phyloP scores from a whole-genome alignment of 352 stramenopile species.

The Globisporangium emineosum region DNA sequence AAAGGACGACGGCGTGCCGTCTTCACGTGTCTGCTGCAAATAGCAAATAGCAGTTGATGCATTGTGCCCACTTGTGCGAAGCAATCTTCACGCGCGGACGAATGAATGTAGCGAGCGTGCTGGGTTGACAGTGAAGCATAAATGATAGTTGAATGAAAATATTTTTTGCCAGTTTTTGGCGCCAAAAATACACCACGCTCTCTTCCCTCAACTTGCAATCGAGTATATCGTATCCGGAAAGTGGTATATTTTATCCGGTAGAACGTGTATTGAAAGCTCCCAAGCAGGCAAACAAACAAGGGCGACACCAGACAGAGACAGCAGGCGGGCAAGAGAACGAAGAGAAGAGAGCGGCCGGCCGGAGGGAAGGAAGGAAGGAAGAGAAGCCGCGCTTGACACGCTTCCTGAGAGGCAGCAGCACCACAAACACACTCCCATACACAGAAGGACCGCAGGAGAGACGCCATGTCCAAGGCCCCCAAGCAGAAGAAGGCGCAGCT shows the following conservation, averaged over 20 bases:
- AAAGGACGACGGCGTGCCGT: too few species aligned
- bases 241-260: background rate
- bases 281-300: background rate
- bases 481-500: constrained; percentile 72
- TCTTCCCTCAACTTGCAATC: constrained; percentile 3
- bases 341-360: background rate
- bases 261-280: too few species aligned
- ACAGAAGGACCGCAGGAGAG: background rate
- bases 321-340: background rate
- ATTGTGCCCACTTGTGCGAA: too few species aligned
- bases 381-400: background rate
- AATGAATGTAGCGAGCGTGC: too few species aligned
- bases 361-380: background rate
- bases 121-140: too few species aligned
- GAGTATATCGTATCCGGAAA: background rate
- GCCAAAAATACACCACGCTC: background rate
- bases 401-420: background rate
- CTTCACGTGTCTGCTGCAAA: too few species aligned
- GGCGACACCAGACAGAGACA: background rate
- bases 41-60: too few species aligned
- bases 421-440: background rate
- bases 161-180: too few species aligned
- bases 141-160: too few species aligned
- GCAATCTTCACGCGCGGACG: too few species aligned
- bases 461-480: constrained; percentile 71